phyloP scores from a whole-genome alignment of 2,329 filamentous ascomycete genomes.

The Botryotinia convoluta region DNA sequence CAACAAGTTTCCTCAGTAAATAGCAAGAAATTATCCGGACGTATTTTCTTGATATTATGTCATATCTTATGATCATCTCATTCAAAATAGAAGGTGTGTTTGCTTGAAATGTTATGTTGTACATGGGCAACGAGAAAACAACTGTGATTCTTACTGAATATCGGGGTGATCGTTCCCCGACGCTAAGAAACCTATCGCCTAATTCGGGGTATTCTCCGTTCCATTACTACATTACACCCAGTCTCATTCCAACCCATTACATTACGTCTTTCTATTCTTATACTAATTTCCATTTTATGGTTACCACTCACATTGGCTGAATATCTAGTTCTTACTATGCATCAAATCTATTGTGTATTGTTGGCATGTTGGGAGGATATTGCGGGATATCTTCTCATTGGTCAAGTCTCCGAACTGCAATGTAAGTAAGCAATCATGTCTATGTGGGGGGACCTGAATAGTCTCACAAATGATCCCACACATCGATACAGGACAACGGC shows the following conservation, averaged over 20 bases:
- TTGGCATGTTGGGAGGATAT: background rate
- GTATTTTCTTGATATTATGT: background rate
- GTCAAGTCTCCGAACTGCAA: background rate
- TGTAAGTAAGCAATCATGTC: background rate
- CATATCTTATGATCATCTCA: background rate
- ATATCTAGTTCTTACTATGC: background rate
- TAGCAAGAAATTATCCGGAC: background rate
- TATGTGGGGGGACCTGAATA: background rate
- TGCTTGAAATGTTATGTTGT: constrained; percentile 5
- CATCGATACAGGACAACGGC: background rate
- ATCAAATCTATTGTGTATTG: background rate
- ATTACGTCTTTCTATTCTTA: background rate
- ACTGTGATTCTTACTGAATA: constrained; percentile 14
- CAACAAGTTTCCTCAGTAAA: background rate
- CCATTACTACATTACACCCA: background rate
- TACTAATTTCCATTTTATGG: background rate
- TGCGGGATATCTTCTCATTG: background rate
- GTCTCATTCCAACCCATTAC: background rate
- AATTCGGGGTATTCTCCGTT: background rate
- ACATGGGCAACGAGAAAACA: constrained; percentile 7
- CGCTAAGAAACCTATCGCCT: background rate
- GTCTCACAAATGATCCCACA: background rate
- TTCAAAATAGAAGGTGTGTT: constrained; percentile 13
- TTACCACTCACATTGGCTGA: background rate
- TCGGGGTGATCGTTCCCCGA: constrained; percentile 5